Evolutionary conservation across 306 rosid species (phyloP).

Genomic region (Lathyrus aphaca): DNA sequence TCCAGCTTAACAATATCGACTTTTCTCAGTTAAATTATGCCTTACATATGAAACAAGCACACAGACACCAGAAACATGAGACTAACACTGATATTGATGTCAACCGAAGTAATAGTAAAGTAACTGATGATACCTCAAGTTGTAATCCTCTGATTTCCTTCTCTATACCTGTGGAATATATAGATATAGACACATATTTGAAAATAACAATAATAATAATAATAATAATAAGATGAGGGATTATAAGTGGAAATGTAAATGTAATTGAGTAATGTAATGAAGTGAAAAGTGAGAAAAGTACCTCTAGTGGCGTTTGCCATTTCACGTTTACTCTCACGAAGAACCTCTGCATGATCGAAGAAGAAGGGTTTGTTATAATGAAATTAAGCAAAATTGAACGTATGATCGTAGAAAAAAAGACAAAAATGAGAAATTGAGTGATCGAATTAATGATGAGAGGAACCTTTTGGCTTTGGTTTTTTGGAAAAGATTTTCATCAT

Average conservation of each 20-base stretch:
- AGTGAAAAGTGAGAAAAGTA: constrained; percentile 4
- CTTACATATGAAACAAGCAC: no score
- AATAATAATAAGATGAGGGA: background rate
- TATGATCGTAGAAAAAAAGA: background rate
- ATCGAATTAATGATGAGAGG: constrained; percentile 1
- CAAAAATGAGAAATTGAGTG: background rate
- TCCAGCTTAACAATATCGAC: no score
- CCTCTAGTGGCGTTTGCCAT: constrained; percentile 88
- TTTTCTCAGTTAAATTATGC: no score
- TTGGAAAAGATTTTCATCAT: constrained; percentile 79
- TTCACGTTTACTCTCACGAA: constrained; percentile 91
- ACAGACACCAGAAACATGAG: no score
- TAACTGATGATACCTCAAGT: constrained; percentile 71
- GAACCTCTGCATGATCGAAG: constrained; percentile 67
- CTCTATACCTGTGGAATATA: constrained; percentile 66
- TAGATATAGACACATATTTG: background rate
- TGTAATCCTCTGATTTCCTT: constrained; percentile 91
- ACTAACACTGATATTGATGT: no score
- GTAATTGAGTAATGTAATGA: constrained; percentile 6
- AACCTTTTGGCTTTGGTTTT: constrained; percentile 95
- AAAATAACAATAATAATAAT: background rate
- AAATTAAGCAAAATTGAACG: constrained; percentile 5
- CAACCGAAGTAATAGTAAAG: constrained; percentile 1
- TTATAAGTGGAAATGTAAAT: background rate
- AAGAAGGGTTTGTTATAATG: background rate